Conservation (phyloP, 805 yeast species). For the Nakazawaea ishiwadae region DNA sequence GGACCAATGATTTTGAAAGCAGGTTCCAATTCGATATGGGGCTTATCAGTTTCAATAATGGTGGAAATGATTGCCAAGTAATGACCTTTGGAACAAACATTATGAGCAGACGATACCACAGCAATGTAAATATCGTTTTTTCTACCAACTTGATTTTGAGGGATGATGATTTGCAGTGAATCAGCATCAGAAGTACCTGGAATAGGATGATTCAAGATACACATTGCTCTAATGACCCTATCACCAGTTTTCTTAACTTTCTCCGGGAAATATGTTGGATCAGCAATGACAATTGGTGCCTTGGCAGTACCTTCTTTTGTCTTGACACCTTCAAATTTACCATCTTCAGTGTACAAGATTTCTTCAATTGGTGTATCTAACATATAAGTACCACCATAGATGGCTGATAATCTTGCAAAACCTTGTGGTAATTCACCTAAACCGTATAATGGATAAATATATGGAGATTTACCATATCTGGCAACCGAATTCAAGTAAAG, state of each 20-base stretch:
- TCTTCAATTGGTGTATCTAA: constrained; percentile 94
- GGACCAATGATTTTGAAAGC: constrained; percentile 89
- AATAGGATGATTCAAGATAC: constrained; percentile 85
- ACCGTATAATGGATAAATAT: constrained; percentile 93
- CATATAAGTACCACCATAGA: constrained; percentile 98
- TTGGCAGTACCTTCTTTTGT: constrained; percentile 89
- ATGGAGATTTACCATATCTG: constrained; percentile 94
- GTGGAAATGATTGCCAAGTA: constrained; percentile 93
- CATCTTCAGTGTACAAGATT: constrained; percentile 66
- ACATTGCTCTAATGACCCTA: constrained; percentile 78
- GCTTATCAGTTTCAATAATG: constrained; percentile 86
- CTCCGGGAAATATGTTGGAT: constrained; percentile 95
- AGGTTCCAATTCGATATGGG: constrained; percentile 88
- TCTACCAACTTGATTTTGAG: constrained; percentile 92
- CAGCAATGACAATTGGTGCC: constrained; percentile 93
- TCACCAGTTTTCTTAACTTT: constrained; percentile 69
- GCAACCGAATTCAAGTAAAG: constrained; percentile 89
- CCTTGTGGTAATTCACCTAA: constrained; percentile 99
- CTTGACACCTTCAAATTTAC: constrained; percentile 78
- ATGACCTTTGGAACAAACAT: constrained; percentile 85
- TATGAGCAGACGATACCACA: constrained; percentile 81
- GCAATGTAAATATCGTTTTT: constrained; percentile 95
- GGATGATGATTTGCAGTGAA: constrained; percentile 90
- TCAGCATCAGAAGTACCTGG: constrained; percentile 79
- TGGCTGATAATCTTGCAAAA: constrained; percentile 93